Base-by-base conservation (phyloP, 2,329 filamentous ascomycete genomes). In the Aaosphaeria pasadenensis region DNA sequence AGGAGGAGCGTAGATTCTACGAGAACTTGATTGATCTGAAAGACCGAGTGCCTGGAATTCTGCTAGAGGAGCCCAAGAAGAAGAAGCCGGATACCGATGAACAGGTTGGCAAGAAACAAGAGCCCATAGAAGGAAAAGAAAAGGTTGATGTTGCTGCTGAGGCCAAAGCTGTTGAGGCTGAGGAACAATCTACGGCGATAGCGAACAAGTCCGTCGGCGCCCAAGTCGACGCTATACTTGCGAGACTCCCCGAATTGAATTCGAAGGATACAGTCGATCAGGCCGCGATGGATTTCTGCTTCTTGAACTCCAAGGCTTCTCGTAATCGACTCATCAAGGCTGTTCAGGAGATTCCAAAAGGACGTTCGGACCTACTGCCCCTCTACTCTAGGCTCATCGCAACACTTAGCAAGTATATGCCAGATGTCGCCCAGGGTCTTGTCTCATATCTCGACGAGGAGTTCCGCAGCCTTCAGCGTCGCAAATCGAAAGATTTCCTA, bases 141-240 rank as follows among this genome's bases (percentile, higher is more conserved):
- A 56, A 69, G 6, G 77, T 82, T 29, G 48, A 74, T 7, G 52
- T 65, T 4, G 62, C 73, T 7, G 60, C 71, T 4, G 71, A 70
- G 1, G 54, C 74, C 3, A 89, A 86, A 63, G 54, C 73, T 24
- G 72, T 77, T 5, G 77, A 84, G 29, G 71, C 74, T 5, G 91
- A 96, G 44, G 92, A 96, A 53, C 86, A 88, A 64, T 96, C 92
- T 3, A 95, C 84, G n/a, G 84, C 91, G 1, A 97, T 99, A 64
- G 90, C 88, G 30, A 99, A 97, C 77, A 97, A 96, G 74, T 96
- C 91, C 3, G 94, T 97, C 50, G 94, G 94, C 43, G 92, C 94
- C 3, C 94, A 99, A 69, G 94, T 99, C 2, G 95, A 99, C 69
- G 88, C 90, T 11, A 78, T 99, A 36, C 77, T 99, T 30, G 82